A percentile compares a stretch with the other conserved stretches of the same genome.
Conservation (phyloP, 2,329 filamentous ascomycete species). For the Exophiala phaeomuriformis region DNA sequence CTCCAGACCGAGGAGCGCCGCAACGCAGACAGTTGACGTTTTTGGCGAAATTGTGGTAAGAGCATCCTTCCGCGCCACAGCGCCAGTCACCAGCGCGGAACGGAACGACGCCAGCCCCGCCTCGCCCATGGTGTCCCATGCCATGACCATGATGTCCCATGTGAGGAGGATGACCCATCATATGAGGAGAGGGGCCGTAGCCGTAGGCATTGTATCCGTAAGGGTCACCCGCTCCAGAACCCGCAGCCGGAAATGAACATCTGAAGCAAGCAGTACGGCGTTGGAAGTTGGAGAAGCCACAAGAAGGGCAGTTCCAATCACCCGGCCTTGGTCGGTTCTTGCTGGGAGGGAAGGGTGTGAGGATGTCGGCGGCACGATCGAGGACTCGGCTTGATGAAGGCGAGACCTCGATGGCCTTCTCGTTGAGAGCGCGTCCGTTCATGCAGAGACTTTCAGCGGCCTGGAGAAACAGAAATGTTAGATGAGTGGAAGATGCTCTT, state of each 20-base stretch:
- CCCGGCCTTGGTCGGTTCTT: conserved; percentile 96
- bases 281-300: conserved; percentile 99
- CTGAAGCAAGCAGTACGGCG: conserved; percentile 97
- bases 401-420: conserved; percentile 98
- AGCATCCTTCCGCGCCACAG: conserved; percentile 92
- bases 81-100: conserved; percentile 99
- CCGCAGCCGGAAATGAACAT: conserved; percentile 95
- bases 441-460: conserved; percentile 97
- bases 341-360: conserved; percentile 94
- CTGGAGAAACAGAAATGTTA: conserved; percentile 41
- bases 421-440: conserved; percentile 95
- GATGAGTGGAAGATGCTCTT: neutral
- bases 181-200: conserved; percentile 57
- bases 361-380: conserved; percentile 88
- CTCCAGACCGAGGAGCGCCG: conserved; percentile 86
- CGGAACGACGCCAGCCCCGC: conserved; percentile 74
- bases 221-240: conserved; percentile 65
- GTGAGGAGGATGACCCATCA: conserved; percentile 64
- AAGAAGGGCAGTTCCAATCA: conserved; percentile 98
- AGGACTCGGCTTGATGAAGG: conserved; percentile 95
- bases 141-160: conserved; percentile 50
- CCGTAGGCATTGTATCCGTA: conserved; percentile 59
- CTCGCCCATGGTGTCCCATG: conserved; percentile 52
- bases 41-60: conserved; percentile 99
- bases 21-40: conserved; percentile 97